Base-by-base conservation (phyloP, 2,329 filamentous ascomycete species). In the Zymoseptoria brevis region DNA sequence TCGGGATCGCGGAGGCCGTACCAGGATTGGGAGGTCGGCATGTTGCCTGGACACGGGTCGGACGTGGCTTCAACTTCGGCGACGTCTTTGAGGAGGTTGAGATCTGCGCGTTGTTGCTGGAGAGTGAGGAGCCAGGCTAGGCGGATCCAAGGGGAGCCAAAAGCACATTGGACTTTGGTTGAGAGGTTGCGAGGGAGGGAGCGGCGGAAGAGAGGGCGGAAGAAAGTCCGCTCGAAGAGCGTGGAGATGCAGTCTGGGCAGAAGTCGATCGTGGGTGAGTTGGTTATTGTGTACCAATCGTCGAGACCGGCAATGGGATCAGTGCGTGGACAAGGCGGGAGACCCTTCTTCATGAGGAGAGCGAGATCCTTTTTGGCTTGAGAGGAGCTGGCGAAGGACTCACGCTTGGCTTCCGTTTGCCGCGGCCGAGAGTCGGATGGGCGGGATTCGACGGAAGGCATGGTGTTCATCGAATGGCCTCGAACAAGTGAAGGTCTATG, bases 81-180 rank as follows among this genome's bases (percentile, higher is more conserved):
- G 35, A 96, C 79, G 45, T 83, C 81, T 60, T 87, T 83, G 29
- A 96, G 79, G 4, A 95, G 75, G 11, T 83, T 81, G 49, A 94
- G 75, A 64, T 90, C 85, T 2, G 81, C 78, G 19, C 83, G 78
- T 11, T 83, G 76, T 64, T 89, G 83, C 72, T 91, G 90, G 56
- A 88, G 76, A 1, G 86, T 92, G 62, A 96, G 80, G 2, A 92
- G 80, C 84, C 88, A 96, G 0, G 91, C 91, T 48, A 96, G 84
- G 26, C 89, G 85, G 67, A 90, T 87, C 90, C 91, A 96, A 0
- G 87, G 83, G 11, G 84, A 81, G 19, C 89, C 89, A 73, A 96
- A 90, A 64, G 91, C 87, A 75, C 93, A 97, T 52, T 81, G 79
- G 7, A 89, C 80, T 52, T 83, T 79, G 49, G 80, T 77, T 13